Evolutionary conservation across 202 grass and related monocot species (phyloP).

Genomic region (Zoysia matrella): DNA sequence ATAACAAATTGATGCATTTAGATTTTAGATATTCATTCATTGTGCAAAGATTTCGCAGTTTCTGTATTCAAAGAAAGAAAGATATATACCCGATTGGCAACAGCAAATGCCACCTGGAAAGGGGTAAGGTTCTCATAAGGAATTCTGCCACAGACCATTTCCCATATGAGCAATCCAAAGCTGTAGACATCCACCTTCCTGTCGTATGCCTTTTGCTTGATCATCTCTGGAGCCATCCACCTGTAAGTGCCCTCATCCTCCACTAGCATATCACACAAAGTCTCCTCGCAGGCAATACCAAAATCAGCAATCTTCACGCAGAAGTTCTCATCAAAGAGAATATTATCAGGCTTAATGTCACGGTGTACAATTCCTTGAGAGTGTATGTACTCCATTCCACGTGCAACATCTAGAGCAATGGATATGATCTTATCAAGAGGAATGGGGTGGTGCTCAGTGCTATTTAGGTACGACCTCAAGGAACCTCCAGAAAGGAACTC

Average conservation of each 20-base stretch:
- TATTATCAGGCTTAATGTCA: slow-evolving; percentile 93
- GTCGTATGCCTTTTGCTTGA: slow-evolving; percentile 68
- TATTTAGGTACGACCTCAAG: slow-evolving; percentile 81
- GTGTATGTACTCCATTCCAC: slow-evolving; percentile 90
- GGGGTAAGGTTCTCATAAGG: slow-evolving; percentile 76
- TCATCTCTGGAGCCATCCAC: slow-evolving; percentile 44
- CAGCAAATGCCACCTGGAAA: slow-evolving; percentile 84
- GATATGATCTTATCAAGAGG: slow-evolving; percentile 65
- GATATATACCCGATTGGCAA: slow-evolving; percentile 68
- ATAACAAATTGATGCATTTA: not conserved
- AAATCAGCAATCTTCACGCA: slow-evolving; percentile 91
- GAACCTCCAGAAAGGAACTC: slow-evolving; percentile 53
- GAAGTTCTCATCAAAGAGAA: slow-evolving; percentile 72
- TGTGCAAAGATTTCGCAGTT: not conserved
- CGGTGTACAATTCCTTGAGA: slow-evolving; percentile 90
- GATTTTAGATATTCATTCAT: not conserved
- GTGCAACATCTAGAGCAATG: slow-evolving; percentile 69
- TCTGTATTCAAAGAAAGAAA: not conserved
- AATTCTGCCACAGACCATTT: slow-evolving; percentile 79
- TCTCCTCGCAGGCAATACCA: slow-evolving; percentile 91
- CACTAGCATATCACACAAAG: slow-evolving; percentile 64
- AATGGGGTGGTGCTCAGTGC: slow-evolving; percentile 59
- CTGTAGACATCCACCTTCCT: slow-evolving; percentile 92
- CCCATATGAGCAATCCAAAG: slow-evolving; percentile 91
- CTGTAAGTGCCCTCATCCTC: slow-evolving; percentile 91